Base-by-base conservation (phyloP, 441 rosid species). In the Euphorbia corollata region DNA sequence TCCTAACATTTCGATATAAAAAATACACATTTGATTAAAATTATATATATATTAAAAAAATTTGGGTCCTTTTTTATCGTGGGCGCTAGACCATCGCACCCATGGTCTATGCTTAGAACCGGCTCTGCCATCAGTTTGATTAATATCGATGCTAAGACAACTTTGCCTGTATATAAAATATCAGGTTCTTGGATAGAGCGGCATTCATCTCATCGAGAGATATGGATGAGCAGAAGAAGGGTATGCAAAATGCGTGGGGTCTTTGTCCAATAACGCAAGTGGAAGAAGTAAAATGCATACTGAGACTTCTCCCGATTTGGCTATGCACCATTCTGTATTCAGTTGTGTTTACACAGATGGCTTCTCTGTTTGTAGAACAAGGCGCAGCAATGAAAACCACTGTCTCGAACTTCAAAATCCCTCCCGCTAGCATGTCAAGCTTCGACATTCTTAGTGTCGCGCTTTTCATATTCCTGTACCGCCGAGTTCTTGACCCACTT, bases 271-370 rank as follows among this genome's bases (percentile, higher is more conserved):
- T 95, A 9, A 87, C 97, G 55, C 99, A 95, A 81, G 97, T 95
- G 4, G 98, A 95, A 72, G 98, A 95, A 84, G 99, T 89, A 67
- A 95, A 95, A 78, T 92, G 98, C 81, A 82, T 95, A 58, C 80
- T 95, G 19, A 87, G 93, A 75, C 75, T 92, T 24, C 75, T 95
- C 39, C 98, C 99, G 3, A 89, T 95, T 41, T 95, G 99, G 99
- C 85, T 95, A 50, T 95, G 99, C 82, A 92, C 99, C 70, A 90
- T 95, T 55, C 63, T 92, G 61, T 95, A 92, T 84, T 95, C 99
- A 0, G 99, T 95, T 0, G 98, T 87, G 64, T 92, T 92, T 78
- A 95, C 98, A 5, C 99, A 95, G 74, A 95, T 95, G 99, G 98
- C 97, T 13, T 95, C 99, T 38, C 82, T 95, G 12, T 95, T 95